phyloP scores from a whole-genome alignment of 305 asterid genomes.

The Solanum chacoense region DNA sequence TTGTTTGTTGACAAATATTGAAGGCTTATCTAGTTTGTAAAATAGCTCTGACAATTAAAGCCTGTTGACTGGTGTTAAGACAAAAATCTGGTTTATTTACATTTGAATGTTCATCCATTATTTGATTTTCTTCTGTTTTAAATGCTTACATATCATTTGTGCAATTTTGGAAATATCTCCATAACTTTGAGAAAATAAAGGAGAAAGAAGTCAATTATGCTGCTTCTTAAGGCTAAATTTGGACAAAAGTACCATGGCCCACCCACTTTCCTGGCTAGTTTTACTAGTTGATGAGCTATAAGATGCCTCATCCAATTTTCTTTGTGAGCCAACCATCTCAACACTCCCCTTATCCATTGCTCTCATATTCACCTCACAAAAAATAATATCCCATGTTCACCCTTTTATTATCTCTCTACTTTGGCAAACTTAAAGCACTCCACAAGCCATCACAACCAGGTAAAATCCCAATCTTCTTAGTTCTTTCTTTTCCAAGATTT shows the following conservation, averaged over 20 bases:
- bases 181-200: background rate
- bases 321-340: conserved; percentile 45
- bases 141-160: background rate
- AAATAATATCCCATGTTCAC: conserved; percentile 17
- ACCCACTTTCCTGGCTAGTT: background rate
- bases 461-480: background rate
- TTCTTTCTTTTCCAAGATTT: background rate
- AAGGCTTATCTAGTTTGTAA: background rate
- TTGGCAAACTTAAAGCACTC: conserved; percentile 12
- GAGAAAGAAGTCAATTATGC: background rate
- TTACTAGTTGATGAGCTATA: background rate
- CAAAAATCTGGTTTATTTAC: background rate
- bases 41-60: background rate
- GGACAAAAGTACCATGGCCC: background rate
- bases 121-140: background rate
- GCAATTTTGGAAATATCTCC: background rate
- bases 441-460: conserved; percentile 21
- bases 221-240: background rate
- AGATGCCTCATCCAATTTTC: conserved; percentile 27
- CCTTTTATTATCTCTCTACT: conserved; percentile 23
- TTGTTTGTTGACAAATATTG: background rate
- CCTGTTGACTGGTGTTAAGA: background rate
- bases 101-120: background rate
- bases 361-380: conserved; percentile 31
- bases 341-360: conserved; percentile 48